Conservation (phyloP, 2,329 filamentous ascomycete species). For the Monilinia vaccinii-corymbosi region DNA sequence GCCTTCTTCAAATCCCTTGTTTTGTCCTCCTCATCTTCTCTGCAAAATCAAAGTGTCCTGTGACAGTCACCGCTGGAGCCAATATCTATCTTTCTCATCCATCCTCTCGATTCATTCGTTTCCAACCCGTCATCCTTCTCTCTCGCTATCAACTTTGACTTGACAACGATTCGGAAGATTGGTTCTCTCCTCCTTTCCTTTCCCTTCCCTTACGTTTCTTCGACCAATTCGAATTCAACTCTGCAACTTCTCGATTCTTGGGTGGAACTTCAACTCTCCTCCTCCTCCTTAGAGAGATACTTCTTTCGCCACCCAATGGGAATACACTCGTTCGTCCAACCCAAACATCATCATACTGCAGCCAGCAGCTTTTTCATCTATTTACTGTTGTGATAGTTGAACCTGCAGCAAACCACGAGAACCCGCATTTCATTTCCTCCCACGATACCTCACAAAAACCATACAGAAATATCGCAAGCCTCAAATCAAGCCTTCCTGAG, state of each 20-base stretch:
- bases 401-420: slow-evolving; percentile 8
- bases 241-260: background rate
- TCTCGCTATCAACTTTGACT: background rate
- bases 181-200: background rate
- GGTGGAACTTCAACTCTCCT: background rate
- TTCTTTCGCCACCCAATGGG: background rate
- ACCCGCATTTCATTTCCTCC: slow-evolving; percentile 4
- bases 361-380: background rate
- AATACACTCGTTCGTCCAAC: background rate
- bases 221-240: background rate
- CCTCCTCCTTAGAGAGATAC: background rate
- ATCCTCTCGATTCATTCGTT: too few relatives aligned
- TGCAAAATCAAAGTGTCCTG: background rate
- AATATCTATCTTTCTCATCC: background rate
- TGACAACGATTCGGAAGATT: background rate
- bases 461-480: background rate
- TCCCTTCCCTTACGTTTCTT: background rate
- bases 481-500: background rate
- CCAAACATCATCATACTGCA: slow-evolving; percentile 2
- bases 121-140: background rate
- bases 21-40: background rate
- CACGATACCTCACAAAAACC: background rate
- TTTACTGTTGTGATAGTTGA: slow-evolving; percentile 1
- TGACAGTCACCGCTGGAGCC: background rate
- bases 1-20: background rate